Percentiles rank a stretch among this genome's conserved stretches.
These are phyloP conservation scores for Stagonosporopsis rhizophila DNA, from an alignment of 2,329 filamentous ascomycete genomes.

Conservation along the genomic window DNA sequence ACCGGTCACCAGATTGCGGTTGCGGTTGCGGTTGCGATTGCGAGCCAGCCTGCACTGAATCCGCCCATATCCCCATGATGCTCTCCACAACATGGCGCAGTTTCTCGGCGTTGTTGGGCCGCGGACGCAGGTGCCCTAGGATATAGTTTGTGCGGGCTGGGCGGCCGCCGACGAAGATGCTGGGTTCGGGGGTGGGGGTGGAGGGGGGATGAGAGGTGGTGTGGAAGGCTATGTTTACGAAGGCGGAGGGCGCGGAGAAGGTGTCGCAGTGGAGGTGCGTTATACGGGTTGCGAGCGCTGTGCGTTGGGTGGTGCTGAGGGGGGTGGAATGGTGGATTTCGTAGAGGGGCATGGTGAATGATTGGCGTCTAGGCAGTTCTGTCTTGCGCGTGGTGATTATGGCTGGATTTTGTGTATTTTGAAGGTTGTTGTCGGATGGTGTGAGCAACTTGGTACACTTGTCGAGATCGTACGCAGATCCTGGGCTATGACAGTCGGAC, in stretches of 20 bases:
- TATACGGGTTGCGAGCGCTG: conserved; percentile 50
- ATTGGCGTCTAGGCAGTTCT: no score
- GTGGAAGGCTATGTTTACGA: conserved; percentile 54
- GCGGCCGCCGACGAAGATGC: conserved; percentile 9
- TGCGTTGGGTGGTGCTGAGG: conserved; percentile 44
- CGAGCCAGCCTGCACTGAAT: neutral
- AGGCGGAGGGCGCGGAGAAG: conserved; percentile 53
- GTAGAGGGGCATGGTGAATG: conserved; percentile 55
- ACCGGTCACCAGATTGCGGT: no score
- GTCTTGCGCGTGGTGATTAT: no score
- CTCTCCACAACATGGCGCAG: conserved; percentile 19
- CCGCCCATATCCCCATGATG: conserved; percentile 31
- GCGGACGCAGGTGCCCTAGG: conserved; percentile 31
- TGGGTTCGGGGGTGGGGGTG: neutral
- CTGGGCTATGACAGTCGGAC: no score
- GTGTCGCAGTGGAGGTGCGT: conserved; percentile 52
- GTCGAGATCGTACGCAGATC: no score
- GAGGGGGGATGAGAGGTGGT: conserved; percentile 5
- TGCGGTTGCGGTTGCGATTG: no score
- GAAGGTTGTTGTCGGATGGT: no score
- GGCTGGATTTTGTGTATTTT: no score
- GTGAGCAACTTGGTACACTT: no score
- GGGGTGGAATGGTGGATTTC: conserved; percentile 50
- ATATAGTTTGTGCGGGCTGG: conserved; percentile 29
- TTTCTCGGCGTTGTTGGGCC: conserved; percentile 17